phyloP scores from a whole-genome alignment of 768 basidiomycete genomes.

The Suillus bovinus region DNA sequence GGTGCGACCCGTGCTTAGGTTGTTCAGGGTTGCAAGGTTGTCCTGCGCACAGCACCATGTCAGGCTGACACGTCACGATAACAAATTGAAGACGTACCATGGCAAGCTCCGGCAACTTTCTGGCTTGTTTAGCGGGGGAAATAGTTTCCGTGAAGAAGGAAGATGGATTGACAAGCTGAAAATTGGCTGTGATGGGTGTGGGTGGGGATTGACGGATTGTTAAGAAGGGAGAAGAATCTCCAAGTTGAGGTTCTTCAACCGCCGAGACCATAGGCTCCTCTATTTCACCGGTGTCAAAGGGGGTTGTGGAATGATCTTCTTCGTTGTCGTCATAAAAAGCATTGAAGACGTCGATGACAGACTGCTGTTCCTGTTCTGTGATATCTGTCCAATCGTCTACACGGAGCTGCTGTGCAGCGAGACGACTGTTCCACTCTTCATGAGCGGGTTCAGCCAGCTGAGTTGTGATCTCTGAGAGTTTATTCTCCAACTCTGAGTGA shows the following conservation, averaged over 20 bases:
- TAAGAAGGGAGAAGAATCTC: conserved; percentile 5
- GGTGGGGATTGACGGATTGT: conserved; percentile 8
- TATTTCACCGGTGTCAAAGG: background rate
- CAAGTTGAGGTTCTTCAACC: conserved; percentile 20
- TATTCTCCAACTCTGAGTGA: conserved; percentile 30
- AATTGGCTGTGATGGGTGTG: conserved; percentile 9
- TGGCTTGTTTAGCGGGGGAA: conserved; percentile 24
- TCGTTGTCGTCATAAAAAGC: conserved; percentile 33
- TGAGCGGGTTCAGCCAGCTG: conserved; percentile 32
- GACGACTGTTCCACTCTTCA: conserved; percentile 35
- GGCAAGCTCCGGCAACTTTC: conserved; percentile 31
- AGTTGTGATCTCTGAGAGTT: conserved; percentile 20
- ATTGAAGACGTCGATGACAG: conserved; percentile 29
- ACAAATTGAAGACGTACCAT: conserved; percentile 24
- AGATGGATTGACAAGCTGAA: conserved; percentile 26
- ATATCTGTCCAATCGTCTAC: conserved; percentile 35
- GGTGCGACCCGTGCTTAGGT: conserved; percentile 24
- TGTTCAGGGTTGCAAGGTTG: conserved; percentile 29
- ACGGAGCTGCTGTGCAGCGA: conserved; percentile 27
- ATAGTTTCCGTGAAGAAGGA: conserved; percentile 24
- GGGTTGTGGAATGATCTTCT: background rate
- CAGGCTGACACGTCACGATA: background rate
- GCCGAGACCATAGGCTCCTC: conserved; percentile 13
- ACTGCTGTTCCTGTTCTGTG: conserved; percentile 32
- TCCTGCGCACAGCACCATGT: conserved; percentile 19